These are phyloP conservation scores for Sanguinoderma infundibulare DNA, from an alignment of 1,284 basidiomycete species.

Conservation along the genomic window DNA sequence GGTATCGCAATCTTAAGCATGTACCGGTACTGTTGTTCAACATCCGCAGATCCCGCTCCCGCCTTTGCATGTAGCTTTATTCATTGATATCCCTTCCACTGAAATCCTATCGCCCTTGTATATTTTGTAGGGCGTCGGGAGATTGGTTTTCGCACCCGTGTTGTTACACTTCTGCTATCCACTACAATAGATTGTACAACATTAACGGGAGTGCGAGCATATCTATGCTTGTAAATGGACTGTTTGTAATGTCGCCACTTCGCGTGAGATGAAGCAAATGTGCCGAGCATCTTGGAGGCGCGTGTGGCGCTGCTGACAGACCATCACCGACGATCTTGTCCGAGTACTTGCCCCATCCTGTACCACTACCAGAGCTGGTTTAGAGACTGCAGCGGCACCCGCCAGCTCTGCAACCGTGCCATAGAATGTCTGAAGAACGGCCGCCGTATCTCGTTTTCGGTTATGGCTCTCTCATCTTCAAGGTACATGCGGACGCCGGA, in stretches of 20 bases:
- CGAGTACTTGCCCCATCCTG: not conserved
- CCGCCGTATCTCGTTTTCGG: conserved; percentile 72
- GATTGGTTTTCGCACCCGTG: not conserved
- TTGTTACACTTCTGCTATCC: conserved; percentile 1
- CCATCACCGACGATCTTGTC: not conserved
- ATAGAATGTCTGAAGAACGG: not conserved
- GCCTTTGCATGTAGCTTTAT: conserved; percentile 1
- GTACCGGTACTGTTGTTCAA: not conserved
- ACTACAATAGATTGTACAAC: not conserved
- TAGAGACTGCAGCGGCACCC: not conserved
- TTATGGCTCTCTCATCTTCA: conserved; percentile 84
- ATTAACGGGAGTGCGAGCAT: not conserved
- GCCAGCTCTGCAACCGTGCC: not conserved
- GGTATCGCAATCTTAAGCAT: not conserved
- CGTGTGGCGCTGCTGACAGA: not conserved
- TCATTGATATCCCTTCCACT: not conserved
- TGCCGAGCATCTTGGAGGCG: not conserved
- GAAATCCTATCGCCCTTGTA: not conserved
- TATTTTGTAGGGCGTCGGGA: not conserved
- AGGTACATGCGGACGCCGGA: conserved; percentile 46
- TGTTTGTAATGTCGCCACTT: conserved; percentile 3
- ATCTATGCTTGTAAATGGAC: too few species aligned
- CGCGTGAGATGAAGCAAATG: not conserved
- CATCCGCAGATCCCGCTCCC: not conserved
- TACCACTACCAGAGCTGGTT: not conserved